phyloP scores from a whole-genome alignment of 352 stramenopile genomes.

The Pythium biforme region DNA sequence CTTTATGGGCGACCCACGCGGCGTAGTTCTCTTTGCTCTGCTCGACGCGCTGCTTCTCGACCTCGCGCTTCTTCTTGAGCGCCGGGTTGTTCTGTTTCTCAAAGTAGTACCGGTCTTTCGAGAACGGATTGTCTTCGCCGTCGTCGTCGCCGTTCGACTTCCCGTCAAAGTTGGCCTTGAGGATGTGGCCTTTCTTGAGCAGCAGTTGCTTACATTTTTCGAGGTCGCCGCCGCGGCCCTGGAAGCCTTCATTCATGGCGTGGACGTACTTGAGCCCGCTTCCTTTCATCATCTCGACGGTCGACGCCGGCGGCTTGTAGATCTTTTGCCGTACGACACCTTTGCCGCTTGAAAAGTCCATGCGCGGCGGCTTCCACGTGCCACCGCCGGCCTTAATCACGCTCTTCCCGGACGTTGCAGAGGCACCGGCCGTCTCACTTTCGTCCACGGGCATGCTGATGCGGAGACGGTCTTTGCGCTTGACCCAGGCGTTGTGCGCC shows the following conservation, averaged over 20 bases:
- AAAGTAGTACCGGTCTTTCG: slow-evolving; percentile 72
- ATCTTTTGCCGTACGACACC: slow-evolving; percentile 59
- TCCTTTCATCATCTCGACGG: slow-evolving; percentile 69
- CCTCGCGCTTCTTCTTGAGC: slow-evolving; percentile 50
- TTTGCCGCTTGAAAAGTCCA: slow-evolving; percentile 75
- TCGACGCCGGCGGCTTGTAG: slow-evolving; percentile 60
- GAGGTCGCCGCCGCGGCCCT: slow-evolving; percentile 77
- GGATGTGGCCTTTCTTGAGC: slow-evolving; percentile 71
- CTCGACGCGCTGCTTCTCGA: slow-evolving; percentile 40
- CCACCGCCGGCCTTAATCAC: slow-evolving; percentile 17
- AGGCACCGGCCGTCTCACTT: background rate
- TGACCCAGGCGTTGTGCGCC: slow-evolving; percentile 76
- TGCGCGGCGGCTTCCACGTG: slow-evolving; percentile 43
- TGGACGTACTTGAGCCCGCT: slow-evolving; percentile 84
- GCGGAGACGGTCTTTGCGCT: slow-evolving; percentile 74
- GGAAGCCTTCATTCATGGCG: slow-evolving; percentile 84
- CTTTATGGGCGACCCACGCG: slow-evolving; percentile 78
- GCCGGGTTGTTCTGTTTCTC: slow-evolving; percentile 63
- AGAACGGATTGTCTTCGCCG: slow-evolving; percentile 51
- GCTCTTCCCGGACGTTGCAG: slow-evolving; percentile 8
- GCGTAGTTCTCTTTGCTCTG: slow-evolving; percentile 76
- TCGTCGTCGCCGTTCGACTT: slow-evolving; percentile 34
- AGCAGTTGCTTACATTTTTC: slow-evolving; percentile 78
- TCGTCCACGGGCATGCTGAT: slow-evolving; percentile 51
- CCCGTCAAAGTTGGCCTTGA: slow-evolving; percentile 69